A percentile compares a stretch with the other conserved stretches of the same genome.
phyloP scores from a whole-genome alignment of 306 rosid species.

The Psophocarpus tetragonolobus region DNA sequence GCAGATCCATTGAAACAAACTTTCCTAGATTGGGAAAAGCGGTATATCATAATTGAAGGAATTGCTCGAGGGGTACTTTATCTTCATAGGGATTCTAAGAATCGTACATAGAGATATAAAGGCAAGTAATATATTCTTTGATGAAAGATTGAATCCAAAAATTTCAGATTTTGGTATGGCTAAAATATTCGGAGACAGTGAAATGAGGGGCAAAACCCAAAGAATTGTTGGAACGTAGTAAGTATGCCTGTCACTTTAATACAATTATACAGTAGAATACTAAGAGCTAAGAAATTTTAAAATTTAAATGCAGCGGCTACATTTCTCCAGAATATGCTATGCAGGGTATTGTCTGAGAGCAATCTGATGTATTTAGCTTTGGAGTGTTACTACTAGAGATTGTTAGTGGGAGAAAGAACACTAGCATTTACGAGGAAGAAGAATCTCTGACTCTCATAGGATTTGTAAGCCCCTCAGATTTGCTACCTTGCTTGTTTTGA shows the following conservation, averaged over 20 bases:
- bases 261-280: not conserved
- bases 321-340: not conserved
- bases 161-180: slow-evolving; percentile 3
- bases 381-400: slow-evolving; percentile 20
- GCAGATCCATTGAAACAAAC: slow-evolving; percentile 8
- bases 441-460: slow-evolving; percentile 1
- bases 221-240: slow-evolving; percentile 12
- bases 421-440: not conserved
- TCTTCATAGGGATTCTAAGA: not conserved
- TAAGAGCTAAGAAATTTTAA: not conserved
- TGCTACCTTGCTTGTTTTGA: not conserved
- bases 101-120: too few species aligned
- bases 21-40: not conserved
- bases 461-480: slow-evolving; percentile 1
- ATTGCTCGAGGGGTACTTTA: not conserved
- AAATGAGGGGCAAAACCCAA: not conserved
- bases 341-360: not conserved
- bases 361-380: slow-evolving; percentile 8
- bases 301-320: not conserved
- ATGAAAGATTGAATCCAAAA: not conserved
- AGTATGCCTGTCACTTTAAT: not conserved
- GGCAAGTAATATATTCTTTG: too few species aligned
- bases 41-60: not conserved
- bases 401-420: slow-evolving; percentile 14
- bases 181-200: not conserved